phyloP scores from a whole-genome alignment of 2,329 filamentous ascomycete genomes.

The Alternaria sp. region DNA sequence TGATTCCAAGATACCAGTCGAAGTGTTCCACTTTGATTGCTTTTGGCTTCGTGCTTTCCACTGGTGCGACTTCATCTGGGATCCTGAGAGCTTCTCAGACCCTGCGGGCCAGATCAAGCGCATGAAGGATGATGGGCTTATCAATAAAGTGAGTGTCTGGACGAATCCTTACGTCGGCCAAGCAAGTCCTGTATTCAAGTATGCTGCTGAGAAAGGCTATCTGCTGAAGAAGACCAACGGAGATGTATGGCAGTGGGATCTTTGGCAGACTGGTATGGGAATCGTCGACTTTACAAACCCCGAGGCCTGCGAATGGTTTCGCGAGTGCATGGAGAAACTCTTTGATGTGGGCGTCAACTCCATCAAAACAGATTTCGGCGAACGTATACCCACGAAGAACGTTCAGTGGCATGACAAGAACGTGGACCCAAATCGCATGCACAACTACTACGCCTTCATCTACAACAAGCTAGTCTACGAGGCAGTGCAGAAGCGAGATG shows the following conservation, averaged over 20 bases:
- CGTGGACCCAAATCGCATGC: constrained; percentile 72
- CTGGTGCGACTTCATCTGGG: constrained; percentile 79
- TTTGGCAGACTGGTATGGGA: constrained; percentile 81
- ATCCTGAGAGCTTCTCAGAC: constrained; percentile 72
- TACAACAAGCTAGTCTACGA: constrained; percentile 77
- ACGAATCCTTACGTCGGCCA: constrained; percentile 79
- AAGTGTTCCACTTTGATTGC: constrained; percentile 79
- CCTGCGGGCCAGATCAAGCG: constrained; percentile 69
- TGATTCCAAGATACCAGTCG: constrained; percentile 69
- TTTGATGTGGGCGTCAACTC: constrained; percentile 75
- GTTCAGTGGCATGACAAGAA: constrained; percentile 70
- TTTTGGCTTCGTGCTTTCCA: constrained; percentile 80
- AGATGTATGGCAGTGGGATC: constrained; percentile 77
- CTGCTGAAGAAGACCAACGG: constrained; percentile 73
- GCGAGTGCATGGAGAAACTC: constrained; percentile 66
- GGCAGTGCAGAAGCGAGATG: constrained; percentile 64
- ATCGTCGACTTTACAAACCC: constrained; percentile 79
- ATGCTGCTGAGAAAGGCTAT: constrained; percentile 72
- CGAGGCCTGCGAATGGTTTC: constrained; percentile 71
- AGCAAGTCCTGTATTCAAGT: constrained; percentile 70
- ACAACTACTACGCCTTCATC: constrained; percentile 78
- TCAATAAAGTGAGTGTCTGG: constrained; percentile 74
- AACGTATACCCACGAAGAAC: constrained; percentile 72
- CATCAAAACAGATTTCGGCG: constrained; percentile 80
- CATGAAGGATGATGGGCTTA: constrained; percentile 68